Conservation (phyloP, 768 basidiomycete species). For the Suillus plorans region DNA sequence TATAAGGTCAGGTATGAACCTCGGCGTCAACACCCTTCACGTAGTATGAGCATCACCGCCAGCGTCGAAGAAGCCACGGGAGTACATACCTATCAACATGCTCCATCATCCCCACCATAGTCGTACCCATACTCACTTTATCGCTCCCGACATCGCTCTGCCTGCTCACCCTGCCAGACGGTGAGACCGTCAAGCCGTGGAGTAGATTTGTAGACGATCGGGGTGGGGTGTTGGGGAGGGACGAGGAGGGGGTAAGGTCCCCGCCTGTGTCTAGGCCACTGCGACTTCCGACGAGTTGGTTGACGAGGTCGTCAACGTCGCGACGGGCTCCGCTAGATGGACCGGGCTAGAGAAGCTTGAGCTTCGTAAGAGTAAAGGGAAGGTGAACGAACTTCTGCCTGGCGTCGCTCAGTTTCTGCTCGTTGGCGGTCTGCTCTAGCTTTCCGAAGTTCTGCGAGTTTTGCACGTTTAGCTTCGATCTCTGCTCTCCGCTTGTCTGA, state of each 20-base stretch:
- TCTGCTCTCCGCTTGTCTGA: constrained; percentile 78
- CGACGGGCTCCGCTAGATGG: constrained; percentile 43
- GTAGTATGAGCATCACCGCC: neutral
- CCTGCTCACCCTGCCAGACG: constrained; percentile 67
- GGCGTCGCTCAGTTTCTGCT: constrained; percentile 44
- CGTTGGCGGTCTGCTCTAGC: constrained; percentile 71
- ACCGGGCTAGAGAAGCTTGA: constrained; percentile 29
- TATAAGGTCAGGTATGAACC: constrained; percentile 74
- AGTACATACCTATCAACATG: constrained; percentile 63
- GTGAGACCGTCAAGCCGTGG: constrained; percentile 36
- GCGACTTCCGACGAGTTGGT: constrained; percentile 50
- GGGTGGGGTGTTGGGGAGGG: constrained; percentile 70
- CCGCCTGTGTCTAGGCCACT: constrained; percentile 53
- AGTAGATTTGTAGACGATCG: constrained; percentile 37
- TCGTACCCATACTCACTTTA: constrained; percentile 42
- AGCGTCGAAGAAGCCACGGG: neutral
- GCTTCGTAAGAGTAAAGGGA: constrained; percentile 2
- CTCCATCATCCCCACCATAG: constrained; percentile 55
- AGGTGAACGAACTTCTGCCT: constrained; percentile 20
- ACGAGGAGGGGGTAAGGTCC: constrained; percentile 68
- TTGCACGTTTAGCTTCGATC: constrained; percentile 87
- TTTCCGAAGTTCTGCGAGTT: constrained; percentile 81
- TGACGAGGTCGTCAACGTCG: constrained; percentile 74
- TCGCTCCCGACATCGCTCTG: constrained; percentile 66
- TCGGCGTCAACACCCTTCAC: constrained; percentile 58